A percentile compares a stretch with the other conserved stretches of the same genome.
These are phyloP conservation scores for Sophora flavescens DNA, from an alignment of 306 rosid genomes.

Conservation along the genomic window DNA sequence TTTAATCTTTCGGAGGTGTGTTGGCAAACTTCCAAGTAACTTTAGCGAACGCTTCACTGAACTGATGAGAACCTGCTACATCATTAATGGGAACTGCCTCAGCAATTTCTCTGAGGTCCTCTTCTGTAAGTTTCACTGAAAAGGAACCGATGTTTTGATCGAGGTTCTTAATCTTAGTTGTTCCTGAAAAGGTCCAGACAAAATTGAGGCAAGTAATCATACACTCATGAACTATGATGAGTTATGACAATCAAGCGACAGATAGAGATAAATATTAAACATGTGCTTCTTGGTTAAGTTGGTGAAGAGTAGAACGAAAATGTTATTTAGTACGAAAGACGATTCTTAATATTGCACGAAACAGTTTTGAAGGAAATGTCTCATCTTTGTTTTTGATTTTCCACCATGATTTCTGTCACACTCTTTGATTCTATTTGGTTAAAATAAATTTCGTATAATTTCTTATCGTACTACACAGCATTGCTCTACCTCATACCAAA, in stretches of 20 bases:
- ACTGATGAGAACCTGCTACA: conserved; percentile 58
- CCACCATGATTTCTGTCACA: too few relatives aligned
- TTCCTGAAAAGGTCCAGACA: conserved; percentile 51
- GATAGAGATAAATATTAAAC: neutral
- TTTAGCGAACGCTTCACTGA: neutral
- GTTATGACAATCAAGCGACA: neutral
- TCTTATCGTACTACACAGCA: too few relatives aligned
- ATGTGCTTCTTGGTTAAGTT: neutral
- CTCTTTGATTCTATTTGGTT: too few relatives aligned
- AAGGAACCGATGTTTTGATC: conserved; percentile 66
- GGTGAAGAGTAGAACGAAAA: neutral
- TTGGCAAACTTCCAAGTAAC: conserved; percentile 55
- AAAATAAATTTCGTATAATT: too few relatives aligned
- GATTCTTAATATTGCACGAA: too few relatives aligned
- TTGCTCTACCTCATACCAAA: neutral
- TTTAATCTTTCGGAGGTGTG: conserved; percentile 60
- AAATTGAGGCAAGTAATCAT: neutral
- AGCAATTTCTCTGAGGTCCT: conserved; percentile 54
- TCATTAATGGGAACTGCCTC: conserved; percentile 59
- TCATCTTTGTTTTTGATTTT: too few relatives aligned
- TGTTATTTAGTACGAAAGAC: too few relatives aligned
- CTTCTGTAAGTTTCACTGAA: conserved; percentile 55
- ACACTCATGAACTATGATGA: neutral
- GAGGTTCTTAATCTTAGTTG: conserved; percentile 73
- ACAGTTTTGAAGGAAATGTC: too few relatives aligned